Percentiles rank a stretch among this genome's conserved stretches.
These are phyloP conservation scores for Hypoxylon subgilvum DNA, from an alignment of 495 filamentous ascomycete genomes.

Conservation along the genomic window DNA sequence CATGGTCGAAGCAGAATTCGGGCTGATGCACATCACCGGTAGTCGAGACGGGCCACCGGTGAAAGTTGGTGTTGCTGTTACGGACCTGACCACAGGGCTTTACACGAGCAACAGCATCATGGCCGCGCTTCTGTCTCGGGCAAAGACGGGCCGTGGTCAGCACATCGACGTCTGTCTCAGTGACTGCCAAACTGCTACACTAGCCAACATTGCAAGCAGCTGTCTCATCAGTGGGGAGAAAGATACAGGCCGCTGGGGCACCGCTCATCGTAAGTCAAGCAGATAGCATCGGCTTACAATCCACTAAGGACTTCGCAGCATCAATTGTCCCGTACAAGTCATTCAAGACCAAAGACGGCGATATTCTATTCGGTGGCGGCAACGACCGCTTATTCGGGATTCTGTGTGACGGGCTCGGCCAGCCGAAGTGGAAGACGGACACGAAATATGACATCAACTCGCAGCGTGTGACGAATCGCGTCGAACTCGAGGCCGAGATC, in stretches of 20 bases:
- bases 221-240: conserved; percentile 86
- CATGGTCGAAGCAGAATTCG: conserved; percentile 98
- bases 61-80: conserved; percentile 96
- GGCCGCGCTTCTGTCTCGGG: conserved; percentile 81
- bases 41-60: conserved; percentile 85
- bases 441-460: conserved; percentile 78
- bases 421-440: conserved; percentile 80
- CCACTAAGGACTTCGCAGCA: conserved; percentile 56
- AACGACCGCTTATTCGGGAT: conserved; percentile 92
- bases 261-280: conserved; percentile 77
- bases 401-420: conserved; percentile 77
- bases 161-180: conserved; percentile 91
- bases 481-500: conserved; percentile 76
- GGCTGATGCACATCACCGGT: conserved; percentile 97
- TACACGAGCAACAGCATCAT: conserved; percentile 97
- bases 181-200: conserved; percentile 91
- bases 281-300: not conserved
- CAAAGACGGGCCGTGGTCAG: conserved; percentile 67
- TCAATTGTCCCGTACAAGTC: conserved; percentile 95
- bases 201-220: conserved; percentile 92
- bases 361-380: conserved; percentile 89
- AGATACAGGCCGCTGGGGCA: conserved; percentile 91
- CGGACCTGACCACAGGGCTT: conserved; percentile 92
- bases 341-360: conserved; percentile 91
- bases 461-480: conserved; percentile 78